Conservation (phyloP, 108 stramenopile genomes). For the Cyclostephanos tholiformis region DNA sequence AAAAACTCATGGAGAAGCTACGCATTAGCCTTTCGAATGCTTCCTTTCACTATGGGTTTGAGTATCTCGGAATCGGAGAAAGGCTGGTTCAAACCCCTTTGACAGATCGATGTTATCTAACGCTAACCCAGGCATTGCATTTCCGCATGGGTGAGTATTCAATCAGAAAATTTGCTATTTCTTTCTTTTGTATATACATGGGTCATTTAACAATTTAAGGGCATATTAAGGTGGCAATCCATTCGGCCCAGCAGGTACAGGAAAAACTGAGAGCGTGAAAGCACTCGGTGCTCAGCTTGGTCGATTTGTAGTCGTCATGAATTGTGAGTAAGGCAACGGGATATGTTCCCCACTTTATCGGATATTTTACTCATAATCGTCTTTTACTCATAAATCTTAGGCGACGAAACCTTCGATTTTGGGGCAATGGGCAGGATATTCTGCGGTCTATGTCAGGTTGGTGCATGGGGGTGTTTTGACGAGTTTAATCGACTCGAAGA, state of each 20-base stretch:
- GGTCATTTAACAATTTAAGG: neutral
- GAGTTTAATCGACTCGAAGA: constrained; percentile 99
- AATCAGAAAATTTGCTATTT: neutral
- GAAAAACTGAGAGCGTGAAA: constrained; percentile 98
- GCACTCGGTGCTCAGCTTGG: constrained; percentile 96
- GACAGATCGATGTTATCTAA: constrained; percentile 97
- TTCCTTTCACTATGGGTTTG: constrained; percentile 95
- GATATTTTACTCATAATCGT: neutral
- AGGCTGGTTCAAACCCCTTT: constrained; percentile 97
- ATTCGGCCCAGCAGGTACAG: constrained; percentile 99
- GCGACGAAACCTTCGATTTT: constrained; percentile 96
- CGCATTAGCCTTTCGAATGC: constrained; percentile 93
- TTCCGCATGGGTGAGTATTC: constrained; percentile 87
- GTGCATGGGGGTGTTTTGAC: constrained; percentile 97
- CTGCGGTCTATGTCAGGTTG: constrained; percentile 96
- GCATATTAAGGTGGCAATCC: constrained; percentile 75
- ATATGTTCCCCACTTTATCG: neutral
- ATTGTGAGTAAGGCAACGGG: constrained; percentile 63
- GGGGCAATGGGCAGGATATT: constrained; percentile 97
- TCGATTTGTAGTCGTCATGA: constrained; percentile 97
- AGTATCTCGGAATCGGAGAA: constrained; percentile 98
- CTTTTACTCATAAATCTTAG: constrained; percentile 15
- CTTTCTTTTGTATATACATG: neutral
- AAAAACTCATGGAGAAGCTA: constrained; percentile 76
- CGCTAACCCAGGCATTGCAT: constrained; percentile 96